Conservation (phyloP, 768 basidiomycete genomes). For the Psilocybe azurescens region DNA sequence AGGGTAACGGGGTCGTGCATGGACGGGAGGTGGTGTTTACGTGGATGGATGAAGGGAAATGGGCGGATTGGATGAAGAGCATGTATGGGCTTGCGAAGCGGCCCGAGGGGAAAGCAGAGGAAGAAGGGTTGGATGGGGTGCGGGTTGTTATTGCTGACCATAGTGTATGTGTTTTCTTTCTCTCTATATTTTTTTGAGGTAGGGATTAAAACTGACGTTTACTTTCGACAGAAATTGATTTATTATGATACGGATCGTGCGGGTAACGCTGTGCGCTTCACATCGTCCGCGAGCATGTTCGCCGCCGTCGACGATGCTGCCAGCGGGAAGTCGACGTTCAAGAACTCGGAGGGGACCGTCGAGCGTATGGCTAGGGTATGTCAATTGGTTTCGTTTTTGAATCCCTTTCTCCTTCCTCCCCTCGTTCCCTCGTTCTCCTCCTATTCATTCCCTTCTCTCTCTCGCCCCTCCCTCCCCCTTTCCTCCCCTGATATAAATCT, state of each 20-base stretch:
- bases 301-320: constrained; percentile 73
- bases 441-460: neutral
- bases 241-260: constrained; percentile 77
- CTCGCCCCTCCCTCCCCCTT: neutral
- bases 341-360: constrained; percentile 72
- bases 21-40: constrained; percentile 76
- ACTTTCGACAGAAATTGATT: constrained; percentile 55
- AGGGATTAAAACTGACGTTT: neutral
- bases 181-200: constrained; percentile 5
- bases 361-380: constrained; percentile 70
- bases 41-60: constrained; percentile 87
- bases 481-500: neutral
- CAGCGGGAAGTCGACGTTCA: constrained; percentile 50
- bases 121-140: constrained; percentile 41
- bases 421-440: neutral
- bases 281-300: constrained; percentile 57
- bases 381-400: constrained; percentile 11
- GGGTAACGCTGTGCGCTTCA: constrained; percentile 61
- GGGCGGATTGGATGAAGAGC: constrained; percentile 89
- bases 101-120: constrained; percentile 12
- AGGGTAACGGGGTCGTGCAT: constrained; percentile 43
- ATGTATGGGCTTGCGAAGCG: constrained; percentile 64
- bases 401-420: neutral
- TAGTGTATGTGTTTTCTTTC: constrained; percentile 48
- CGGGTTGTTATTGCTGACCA: constrained; percentile 83